Base-by-base conservation (phyloP, 139 green algal species). In the Micractinium sp. region DNA sequence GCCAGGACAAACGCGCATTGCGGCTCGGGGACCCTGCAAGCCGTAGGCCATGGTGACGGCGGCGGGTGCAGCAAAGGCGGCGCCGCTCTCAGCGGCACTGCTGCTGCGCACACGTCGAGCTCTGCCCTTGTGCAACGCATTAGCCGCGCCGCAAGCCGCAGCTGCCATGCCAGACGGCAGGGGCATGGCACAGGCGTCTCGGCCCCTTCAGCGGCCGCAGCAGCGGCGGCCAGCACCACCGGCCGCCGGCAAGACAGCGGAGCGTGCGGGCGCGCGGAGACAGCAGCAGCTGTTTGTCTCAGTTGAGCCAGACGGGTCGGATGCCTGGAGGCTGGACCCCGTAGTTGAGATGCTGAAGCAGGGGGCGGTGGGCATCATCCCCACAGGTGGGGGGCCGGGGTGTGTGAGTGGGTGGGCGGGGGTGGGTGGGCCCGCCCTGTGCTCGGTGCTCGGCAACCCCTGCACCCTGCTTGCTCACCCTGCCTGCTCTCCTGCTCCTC, bases 351-450 rank as follows among this genome's bases (percentile, higher is more conserved):
- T 95, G 18, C 61, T 98, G 7, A 91, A 91, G 35, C 39, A 93
- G 4, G 96, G 96, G 19, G 93, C 74, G 61, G 94, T 97, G 38
- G 96, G 96, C 56, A 97, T 98, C 82, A 94, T 98, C 9, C 96
- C 96, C 0, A 99, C 96, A 79, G 83, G 83, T 80, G 83, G 7
- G 82, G n/a, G 14, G n/a, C 53, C 1, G 80, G 53, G 1, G 41
- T 27, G 63, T 71, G 20, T 71, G 22, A 27, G 63, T n/a, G 75
- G 7, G 36, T 81, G 36, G 1, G 14, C 18, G 69, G 13, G 29
- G 27, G 29, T 77, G 31, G 73, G 12, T 20, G 31, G 33, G n/a
- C 16, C 69, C 3, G 13, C n/a, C 12, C n/a, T 25, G 22, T 41
- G 27, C 27, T 38, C 13, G 63, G 31, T 3, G 15, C n/a, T 79